Evolutionary conservation across 257 asterid species (phyloP).

Genomic region (Scutellaria baicalensis): DNA sequence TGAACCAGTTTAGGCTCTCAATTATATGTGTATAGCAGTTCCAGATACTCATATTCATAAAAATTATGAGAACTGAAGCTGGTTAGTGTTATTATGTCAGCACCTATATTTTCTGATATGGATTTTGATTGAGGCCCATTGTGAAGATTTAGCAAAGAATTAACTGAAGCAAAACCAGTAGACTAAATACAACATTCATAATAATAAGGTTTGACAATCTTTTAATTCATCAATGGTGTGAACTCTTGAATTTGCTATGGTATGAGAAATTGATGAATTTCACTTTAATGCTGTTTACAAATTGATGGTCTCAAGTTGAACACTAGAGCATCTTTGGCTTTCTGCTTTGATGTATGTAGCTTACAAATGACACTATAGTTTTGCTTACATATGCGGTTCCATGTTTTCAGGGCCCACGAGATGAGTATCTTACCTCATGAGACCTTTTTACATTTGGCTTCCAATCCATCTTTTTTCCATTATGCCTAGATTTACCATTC

Average conservation of each 20-base stretch:
- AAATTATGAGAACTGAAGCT: not conserved
- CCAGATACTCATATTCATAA: not conserved
- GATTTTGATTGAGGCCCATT: not conserved
- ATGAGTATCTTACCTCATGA: not conserved
- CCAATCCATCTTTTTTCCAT: not conserved
- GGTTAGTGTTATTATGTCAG: not conserved
- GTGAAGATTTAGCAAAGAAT: not conserved
- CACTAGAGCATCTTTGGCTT: not conserved
- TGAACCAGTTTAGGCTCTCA: not conserved
- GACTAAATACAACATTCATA: not conserved
- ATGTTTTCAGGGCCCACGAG: not conserved
- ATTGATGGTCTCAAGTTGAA: not conserved
- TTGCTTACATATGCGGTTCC: not conserved
- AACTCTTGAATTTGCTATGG: not conserved
- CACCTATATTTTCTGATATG: too few relatives aligned
- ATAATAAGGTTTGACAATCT: not conserved
- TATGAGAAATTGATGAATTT: not conserved
- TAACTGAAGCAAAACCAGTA: not conserved
- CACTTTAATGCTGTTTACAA: not conserved
- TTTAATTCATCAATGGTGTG: not conserved
- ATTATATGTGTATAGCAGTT: not conserved
- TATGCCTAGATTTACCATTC: not conserved
- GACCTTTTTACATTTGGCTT: conserved; percentile 5
- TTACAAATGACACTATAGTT: not conserved
- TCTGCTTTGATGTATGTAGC: not conserved